Evolutionary conservation across 2,329 filamentous ascomycete species (phyloP).

Genomic region (Lachnellula hyalina): DNA sequence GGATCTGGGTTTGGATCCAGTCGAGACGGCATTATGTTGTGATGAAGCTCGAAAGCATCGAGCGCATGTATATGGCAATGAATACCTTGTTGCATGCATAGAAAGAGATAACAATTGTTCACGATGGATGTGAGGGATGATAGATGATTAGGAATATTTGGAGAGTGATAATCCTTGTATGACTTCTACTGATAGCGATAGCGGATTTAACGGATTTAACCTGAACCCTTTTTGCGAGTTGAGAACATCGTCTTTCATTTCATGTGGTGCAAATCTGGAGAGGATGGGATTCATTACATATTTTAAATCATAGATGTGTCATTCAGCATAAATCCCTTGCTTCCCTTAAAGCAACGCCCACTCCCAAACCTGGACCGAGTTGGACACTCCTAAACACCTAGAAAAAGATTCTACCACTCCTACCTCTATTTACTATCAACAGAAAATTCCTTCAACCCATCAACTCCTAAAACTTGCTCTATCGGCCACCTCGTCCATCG

Average conservation of each 20-base stretch:
- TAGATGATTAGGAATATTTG: not conserved
- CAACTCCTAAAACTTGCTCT: conserved; percentile 9
- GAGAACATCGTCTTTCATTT: not conserved
- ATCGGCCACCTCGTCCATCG: conserved; percentile 24
- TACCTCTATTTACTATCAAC: not conserved
- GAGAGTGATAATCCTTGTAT: conserved; percentile 7
- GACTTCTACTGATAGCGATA: conserved; percentile 15
- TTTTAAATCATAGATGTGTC: too few relatives aligned
- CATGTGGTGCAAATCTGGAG: not conserved
- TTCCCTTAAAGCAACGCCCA: too few relatives aligned
- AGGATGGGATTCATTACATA: not conserved
- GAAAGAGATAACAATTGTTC: conserved; percentile 5
- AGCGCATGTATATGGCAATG: conserved; percentile 20
- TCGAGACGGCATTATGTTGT: conserved; percentile 20
- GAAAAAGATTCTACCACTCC: not conserved
- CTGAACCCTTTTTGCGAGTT: not conserved
- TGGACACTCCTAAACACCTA: not conserved
- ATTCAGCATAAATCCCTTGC: too few relatives aligned
- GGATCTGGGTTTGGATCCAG: conserved; percentile 1
- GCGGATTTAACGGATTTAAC: not conserved
- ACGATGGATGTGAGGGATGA: not conserved
- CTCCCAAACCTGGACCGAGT: too few relatives aligned
- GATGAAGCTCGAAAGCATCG: conserved; percentile 25
- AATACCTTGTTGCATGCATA: conserved; percentile 26
- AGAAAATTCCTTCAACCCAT: not conserved